phyloP scores from a whole-genome alignment of 768 basidiomycete genomes.

The Dictyophora rubrovolvata region DNA sequence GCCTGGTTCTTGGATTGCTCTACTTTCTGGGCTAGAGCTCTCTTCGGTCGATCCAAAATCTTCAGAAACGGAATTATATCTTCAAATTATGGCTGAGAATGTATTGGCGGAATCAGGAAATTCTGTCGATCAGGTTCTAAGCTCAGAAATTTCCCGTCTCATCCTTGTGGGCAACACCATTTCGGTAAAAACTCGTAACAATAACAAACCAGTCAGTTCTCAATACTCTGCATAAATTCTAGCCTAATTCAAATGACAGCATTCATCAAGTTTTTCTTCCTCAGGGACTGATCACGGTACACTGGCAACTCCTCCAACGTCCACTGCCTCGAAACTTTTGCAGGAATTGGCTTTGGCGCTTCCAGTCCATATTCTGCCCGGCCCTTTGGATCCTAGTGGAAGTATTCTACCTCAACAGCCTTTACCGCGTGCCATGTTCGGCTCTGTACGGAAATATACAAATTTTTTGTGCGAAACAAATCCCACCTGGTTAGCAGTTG shows the following conservation, averaged over 20 bases:
- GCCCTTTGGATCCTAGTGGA: slow-evolving; percentile 79
- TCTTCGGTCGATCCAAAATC: slow-evolving; percentile 54
- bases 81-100: slow-evolving; percentile 86
- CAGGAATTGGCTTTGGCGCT: slow-evolving; percentile 66
- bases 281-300: neutral
- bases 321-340: slow-evolving; percentile 25
- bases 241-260: neutral
- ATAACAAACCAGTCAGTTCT: neutral
- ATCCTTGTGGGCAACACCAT: slow-evolving; percentile 83
- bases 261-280: neutral
- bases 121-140: slow-evolving; percentile 47
- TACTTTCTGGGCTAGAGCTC: slow-evolving; percentile 78
- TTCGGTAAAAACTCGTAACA: neutral
- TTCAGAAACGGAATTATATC: slow-evolving; percentile 41
- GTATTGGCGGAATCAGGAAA: slow-evolving; percentile 77
- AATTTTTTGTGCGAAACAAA: slow-evolving; percentile 79
- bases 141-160: slow-evolving; percentile 69
- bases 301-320: slow-evolving; percentile 3
- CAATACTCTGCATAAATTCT: neutral
- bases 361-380: slow-evolving; percentile 83
- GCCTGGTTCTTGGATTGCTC: slow-evolving; percentile 68
- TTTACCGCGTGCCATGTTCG: slow-evolving; percentile 86
- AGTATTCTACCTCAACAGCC: slow-evolving; percentile 89
- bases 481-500: slow-evolving; percentile 72
- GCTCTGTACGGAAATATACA: slow-evolving; percentile 42